Evolutionary conservation across 2,329 filamentous ascomycete genomes (phyloP).

Genomic region (Aspergillus luchuensis): DNA sequence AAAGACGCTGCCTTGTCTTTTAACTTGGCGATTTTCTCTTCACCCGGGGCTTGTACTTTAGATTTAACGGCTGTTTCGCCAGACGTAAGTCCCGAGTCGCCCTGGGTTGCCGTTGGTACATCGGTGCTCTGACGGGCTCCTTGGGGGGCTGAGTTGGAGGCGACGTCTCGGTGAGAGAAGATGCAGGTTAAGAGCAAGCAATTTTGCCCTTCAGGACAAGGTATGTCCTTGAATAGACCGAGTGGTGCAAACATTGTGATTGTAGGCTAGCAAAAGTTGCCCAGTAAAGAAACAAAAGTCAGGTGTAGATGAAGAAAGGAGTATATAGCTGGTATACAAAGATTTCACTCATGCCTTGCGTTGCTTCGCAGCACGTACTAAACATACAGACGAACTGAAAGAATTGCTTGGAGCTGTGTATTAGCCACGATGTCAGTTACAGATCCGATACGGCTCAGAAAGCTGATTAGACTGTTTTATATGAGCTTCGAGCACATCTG

Average conservation of each 20-base stretch:
- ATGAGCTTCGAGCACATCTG: background rate
- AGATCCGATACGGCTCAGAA: background rate
- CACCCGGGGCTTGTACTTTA: background rate
- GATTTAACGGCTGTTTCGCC: constrained; percentile 2
- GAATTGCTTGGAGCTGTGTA: background rate
- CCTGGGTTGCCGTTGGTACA: background rate
- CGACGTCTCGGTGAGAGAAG: constrained; percentile 53
- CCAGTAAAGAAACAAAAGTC: background rate
- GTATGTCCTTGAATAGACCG: constrained; percentile 55
- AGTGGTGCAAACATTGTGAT: constrained; percentile 56
- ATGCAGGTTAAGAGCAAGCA: constrained; percentile 61
- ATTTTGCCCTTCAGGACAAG: constrained; percentile 54
- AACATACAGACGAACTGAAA: background rate
- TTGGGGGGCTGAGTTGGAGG: constrained; percentile 9
- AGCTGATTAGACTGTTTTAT: background rate
- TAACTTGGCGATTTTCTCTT: background rate
- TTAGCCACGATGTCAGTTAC: background rate
- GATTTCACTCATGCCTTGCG: background rate
- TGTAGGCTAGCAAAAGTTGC: background rate
- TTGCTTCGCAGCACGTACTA: background rate
- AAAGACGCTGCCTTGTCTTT: background rate
- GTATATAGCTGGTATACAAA: background rate
- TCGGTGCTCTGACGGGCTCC: constrained; percentile 21
- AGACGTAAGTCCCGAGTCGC: background rate
- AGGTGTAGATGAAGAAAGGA: background rate